Conservation (phyloP, 140 eudicot genomes). For the Flaveria floridana region DNA sequence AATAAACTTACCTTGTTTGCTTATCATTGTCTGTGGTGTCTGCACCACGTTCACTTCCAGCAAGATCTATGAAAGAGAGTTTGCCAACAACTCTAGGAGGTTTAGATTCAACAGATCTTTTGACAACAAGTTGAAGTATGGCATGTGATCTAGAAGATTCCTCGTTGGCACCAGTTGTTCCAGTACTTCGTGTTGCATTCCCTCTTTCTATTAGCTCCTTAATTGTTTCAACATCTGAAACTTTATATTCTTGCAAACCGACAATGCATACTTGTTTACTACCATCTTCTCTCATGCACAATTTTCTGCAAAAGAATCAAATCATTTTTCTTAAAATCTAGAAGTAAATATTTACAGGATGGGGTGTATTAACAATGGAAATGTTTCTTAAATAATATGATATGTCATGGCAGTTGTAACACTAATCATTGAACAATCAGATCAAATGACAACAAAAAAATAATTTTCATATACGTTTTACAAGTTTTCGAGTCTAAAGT, state of each 20-base stretch:
- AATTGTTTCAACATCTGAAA: conserved; percentile 84
- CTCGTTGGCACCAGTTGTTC: conserved; percentile 98
- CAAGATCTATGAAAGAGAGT: conserved; percentile 97
- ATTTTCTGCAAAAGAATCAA: conserved; percentile 53
- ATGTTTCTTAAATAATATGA: neutral
- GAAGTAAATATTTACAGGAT: neutral
- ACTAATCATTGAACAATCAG: neutral
- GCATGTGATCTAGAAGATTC: conserved; percentile 99
- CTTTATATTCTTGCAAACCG: conserved; percentile 88
- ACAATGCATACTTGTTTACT: conserved; percentile 97
- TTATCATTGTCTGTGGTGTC: conserved; percentile 97
- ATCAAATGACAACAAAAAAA: neutral
- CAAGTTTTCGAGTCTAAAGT: neutral
- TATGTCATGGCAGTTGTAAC: neutral
- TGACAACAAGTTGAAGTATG: conserved; percentile 86
- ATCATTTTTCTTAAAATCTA: neutral
- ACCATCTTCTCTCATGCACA: conserved; percentile 98
- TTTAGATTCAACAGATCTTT: conserved; percentile 71
- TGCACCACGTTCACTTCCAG: conserved; percentile 99
- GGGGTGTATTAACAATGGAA: neutral
- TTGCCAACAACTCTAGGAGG: conserved; percentile 96
- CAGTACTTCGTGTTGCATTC: conserved; percentile 88
- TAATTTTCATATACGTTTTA: neutral
- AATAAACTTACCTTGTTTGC: conserved; percentile 69
- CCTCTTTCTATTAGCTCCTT: conserved; percentile 95